These are phyloP conservation scores for Ophiosphaerella narmari DNA, from an alignment of 2,329 filamentous ascomycete genomes.

Conservation along the genomic window DNA sequence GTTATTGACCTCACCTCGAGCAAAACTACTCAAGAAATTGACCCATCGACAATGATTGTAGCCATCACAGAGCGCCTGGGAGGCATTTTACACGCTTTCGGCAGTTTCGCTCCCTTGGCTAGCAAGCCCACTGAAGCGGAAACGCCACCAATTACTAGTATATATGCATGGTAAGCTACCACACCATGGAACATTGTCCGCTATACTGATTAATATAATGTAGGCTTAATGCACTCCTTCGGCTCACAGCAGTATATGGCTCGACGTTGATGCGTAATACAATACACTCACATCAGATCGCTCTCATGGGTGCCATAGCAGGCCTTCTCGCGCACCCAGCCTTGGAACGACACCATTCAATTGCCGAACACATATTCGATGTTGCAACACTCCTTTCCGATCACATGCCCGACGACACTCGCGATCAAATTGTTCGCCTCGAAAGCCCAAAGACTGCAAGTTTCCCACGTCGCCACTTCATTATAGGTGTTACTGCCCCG, in stretches of 20 bases:
- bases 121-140: constrained; percentile 1
- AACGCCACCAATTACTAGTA: constrained; percentile 6
- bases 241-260: constrained; percentile 47
- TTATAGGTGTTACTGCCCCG: constrained; percentile 44
- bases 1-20: constrained; percentile 40
- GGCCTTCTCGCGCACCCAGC: constrained; percentile 44
- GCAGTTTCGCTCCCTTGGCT: constrained; percentile 5
- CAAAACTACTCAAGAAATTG: constrained; percentile 14
- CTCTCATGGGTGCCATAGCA: constrained; percentile 43
- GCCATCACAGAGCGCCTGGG: constrained; percentile 39
- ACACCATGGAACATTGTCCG: background rate
- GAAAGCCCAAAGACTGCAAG: constrained; percentile 26
- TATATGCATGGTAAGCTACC: constrained; percentile 31
- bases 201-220: constrained; percentile 10
- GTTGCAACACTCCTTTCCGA: constrained; percentile 50
- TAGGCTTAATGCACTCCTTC: constrained; percentile 46
- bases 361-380: constrained; percentile 51
- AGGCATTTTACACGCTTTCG: constrained; percentile 33
- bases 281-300: constrained; percentile 34
- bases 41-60: constrained; percentile 26
- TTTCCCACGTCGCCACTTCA: constrained; percentile 46
- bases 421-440: constrained; percentile 38
- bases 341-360: constrained; percentile 41
- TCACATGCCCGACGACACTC: constrained; percentile 45
- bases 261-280: constrained; percentile 28